Conservation (phyloP, 768 basidiomycete species). For the Guyanaporus albipodus region DNA sequence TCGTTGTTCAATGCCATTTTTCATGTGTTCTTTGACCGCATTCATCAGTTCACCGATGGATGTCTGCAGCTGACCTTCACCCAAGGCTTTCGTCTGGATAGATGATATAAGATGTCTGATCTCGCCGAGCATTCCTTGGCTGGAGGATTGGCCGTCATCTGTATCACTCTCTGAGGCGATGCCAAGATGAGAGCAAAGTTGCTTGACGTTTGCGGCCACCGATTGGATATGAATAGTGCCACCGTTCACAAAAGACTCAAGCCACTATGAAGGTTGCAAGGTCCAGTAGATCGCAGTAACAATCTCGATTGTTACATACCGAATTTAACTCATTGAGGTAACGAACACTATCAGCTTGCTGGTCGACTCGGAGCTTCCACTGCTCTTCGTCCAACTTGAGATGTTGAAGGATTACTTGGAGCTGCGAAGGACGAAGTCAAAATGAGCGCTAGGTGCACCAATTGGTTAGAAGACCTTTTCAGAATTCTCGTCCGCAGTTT, state of each 20-base stretch:
- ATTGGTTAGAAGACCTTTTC: conserved; percentile 17
- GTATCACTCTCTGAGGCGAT: conserved; percentile 22
- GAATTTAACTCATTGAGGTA: conserved; percentile 76
- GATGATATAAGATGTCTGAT: conserved; percentile 35
- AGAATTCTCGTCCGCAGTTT: conserved; percentile 3
- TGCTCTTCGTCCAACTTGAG: conserved; percentile 47
- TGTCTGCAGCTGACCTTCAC: conserved; percentile 29
- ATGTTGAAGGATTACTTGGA: conserved; percentile 45
- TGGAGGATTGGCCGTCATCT: conserved; percentile 7
- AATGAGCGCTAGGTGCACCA: neutral
- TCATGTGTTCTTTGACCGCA: conserved; percentile 41
- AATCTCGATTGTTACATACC: conserved; percentile 36
- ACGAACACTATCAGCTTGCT: conserved; percentile 70
- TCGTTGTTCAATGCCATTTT: conserved; percentile 37
- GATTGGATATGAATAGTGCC: conserved; percentile 69
- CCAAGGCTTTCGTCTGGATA: conserved; percentile 30
- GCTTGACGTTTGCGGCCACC: conserved; percentile 56
- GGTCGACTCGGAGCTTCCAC: conserved; percentile 48
- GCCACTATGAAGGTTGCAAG: conserved; percentile 49
- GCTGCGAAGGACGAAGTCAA: conserved; percentile 18
- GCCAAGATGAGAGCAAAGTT: conserved; percentile 54
- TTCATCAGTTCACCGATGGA: conserved; percentile 36
- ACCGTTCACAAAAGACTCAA: conserved; percentile 76
- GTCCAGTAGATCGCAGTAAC: neutral
- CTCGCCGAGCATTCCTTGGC: conserved; percentile 31